Percentiles rank a stretch among this genome's conserved stretches.
Conservation (phyloP, 1,139 yeast species). For the Diutina ranongensis region DNA sequence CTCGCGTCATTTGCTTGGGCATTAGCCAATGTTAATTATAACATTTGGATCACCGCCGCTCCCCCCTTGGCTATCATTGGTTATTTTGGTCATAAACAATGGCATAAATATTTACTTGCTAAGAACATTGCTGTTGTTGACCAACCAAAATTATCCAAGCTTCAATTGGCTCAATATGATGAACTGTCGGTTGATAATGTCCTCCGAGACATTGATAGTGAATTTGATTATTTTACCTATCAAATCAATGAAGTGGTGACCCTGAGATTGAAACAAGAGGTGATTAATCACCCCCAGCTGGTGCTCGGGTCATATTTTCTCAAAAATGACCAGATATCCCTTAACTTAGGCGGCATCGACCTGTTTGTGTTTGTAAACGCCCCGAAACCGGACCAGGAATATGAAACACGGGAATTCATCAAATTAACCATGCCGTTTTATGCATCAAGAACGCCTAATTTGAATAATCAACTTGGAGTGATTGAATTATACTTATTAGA, state of each 20-base stretch:
- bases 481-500: slow-evolving; percentile 23
- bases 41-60: slow-evolving; percentile 21
- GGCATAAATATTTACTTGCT: slow-evolving; percentile 8
- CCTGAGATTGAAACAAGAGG: slow-evolving; percentile 14
- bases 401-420: slow-evolving; percentile 14
- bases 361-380: slow-evolving; percentile 17
- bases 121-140: slow-evolving; percentile 10
- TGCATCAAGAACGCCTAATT: slow-evolving; percentile 12
- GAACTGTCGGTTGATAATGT: slow-evolving; percentile 22
- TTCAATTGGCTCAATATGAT: slow-evolving; percentile 19
- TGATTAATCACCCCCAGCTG: slow-evolving; percentile 10
- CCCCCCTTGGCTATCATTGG: slow-evolving; percentile 25
- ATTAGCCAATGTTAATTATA: slow-evolving; percentile 27
- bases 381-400: slow-evolving; percentile 7
- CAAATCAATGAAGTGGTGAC: slow-evolving; percentile 21
- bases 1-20: slow-evolving; percentile 18
- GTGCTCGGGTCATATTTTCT: slow-evolving; percentile 12
- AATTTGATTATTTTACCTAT: slow-evolving; percentile 23
- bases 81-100: slow-evolving; percentile 15
- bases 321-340: slow-evolving; percentile 20
- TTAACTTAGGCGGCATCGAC: slow-evolving; percentile 18
- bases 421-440: slow-evolving; percentile 25
- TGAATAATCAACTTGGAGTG: slow-evolving; percentile 20
- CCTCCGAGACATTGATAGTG: slow-evolving; percentile 25
- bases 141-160: slow-evolving; percentile 13